These are phyloP conservation scores for Trichocomaceae sp. DNA, from an alignment of 2,329 filamentous ascomycete species.

Conservation along the genomic window DNA sequence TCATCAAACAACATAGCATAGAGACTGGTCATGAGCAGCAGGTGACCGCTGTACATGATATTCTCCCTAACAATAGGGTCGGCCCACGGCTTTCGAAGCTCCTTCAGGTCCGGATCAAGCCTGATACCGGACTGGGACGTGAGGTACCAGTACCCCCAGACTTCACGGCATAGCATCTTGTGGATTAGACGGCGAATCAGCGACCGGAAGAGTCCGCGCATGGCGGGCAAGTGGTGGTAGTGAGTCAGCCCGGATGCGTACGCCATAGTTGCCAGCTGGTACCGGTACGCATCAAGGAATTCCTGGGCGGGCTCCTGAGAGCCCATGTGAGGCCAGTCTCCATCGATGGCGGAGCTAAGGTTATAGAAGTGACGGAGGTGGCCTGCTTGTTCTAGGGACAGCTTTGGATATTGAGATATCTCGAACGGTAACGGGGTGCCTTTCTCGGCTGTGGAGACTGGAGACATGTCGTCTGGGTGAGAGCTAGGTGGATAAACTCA, in stretches of 20 bases:
- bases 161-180: slow-evolving; percentile 39
- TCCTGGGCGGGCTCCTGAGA: slow-evolving; percentile 34
- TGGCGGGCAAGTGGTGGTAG: slow-evolving; percentile 33
- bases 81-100: slow-evolving; percentile 38
- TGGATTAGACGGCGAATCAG: slow-evolving; percentile 32
- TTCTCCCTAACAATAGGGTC: slow-evolving; percentile 38
- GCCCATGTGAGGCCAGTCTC: slow-evolving; percentile 10
- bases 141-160: slow-evolving; percentile 42
- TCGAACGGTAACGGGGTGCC: slow-evolving; percentile 8
- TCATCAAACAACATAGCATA: slow-evolving; percentile 41
- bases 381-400: slow-evolving; percentile 10
- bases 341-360: neutral
- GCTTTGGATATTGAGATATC: slow-evolving; percentile 15
- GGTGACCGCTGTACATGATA: slow-evolving; percentile 40
- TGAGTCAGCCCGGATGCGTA: slow-evolving; percentile 35
- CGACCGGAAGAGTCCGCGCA: slow-evolving; percentile 29
- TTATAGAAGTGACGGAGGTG: slow-evolving; percentile 4
- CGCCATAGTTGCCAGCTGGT: slow-evolving; percentile 38
- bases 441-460: neutral
- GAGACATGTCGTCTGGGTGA: too few relatives aligned
- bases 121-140: slow-evolving; percentile 29
- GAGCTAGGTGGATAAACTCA: neutral
- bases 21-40: slow-evolving; percentile 35
- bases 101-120: slow-evolving; percentile 33
- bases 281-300: slow-evolving; percentile 26